Evolutionary conservation across 805 yeast genomes (phyloP), one percentile per base, ranked within the genome.

Genomic region (Ogataea polymorpha): DNA sequence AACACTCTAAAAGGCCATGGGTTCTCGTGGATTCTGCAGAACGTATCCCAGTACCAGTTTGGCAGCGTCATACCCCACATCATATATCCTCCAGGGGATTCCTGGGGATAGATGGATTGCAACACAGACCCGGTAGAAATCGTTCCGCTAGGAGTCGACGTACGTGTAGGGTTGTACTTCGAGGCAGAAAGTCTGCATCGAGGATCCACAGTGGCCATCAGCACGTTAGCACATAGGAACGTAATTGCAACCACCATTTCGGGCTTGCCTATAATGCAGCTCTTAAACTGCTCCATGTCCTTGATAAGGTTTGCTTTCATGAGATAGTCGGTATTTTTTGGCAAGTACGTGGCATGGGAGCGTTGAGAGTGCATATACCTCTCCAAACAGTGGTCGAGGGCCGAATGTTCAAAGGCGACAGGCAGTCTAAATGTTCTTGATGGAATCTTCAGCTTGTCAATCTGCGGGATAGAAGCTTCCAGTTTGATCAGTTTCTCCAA

Each of bases 61-160:
- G 98, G 98, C 51, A 93, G 80, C 12, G 98, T 93, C 59, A 98
- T 79, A 42, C 98, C 98, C 51, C 89, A 90, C 52, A 91, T 75
- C 71, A 91, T 97, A 66, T 91, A 91, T 21, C 99, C 99, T 67
- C 99, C 99, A 32, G 99, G 99, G 18, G 96, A 87, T 51, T 88
- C 93, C 88, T 90, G 89, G 17, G 97, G 87, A 65, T 91, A 91
- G 54, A 91, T 90, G 68, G 98, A 91, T 96, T 90, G 90, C 72
- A 89, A 89, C 84, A 85, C 87, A 54, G 98, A 98, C 48, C 98
- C 99, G 59, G 93, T 82, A 55, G 98, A 98, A 45, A 91, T 97
- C 21, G 93, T 85, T 53, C 99, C 99, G 58, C 87, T 86, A 32
- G 96, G 96, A 2, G 99, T 91, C 68, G 75, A 90, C 1, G 96